phyloP scores from a whole-genome alignment of 108 stramenopile genomes.

The Nannochloropsis granulata region DNA sequence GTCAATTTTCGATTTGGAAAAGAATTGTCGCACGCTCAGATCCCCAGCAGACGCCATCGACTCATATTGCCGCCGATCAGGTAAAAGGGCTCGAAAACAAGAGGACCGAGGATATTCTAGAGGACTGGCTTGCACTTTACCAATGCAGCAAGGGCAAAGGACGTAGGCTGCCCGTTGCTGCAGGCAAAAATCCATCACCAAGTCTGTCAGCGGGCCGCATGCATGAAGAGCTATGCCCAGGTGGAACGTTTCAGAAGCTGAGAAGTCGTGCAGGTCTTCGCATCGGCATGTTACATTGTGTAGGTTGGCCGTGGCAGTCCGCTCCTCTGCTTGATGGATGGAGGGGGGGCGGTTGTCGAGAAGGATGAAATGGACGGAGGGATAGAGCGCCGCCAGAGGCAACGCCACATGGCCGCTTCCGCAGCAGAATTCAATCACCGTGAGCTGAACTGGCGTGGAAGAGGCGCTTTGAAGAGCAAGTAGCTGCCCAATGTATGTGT shows the following conservation, averaged over 20 bases:
- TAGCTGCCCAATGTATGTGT: neutral
- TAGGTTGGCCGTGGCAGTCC: neutral
- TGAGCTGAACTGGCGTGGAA: neutral
- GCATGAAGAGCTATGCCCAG: neutral
- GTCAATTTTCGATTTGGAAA: neutral
- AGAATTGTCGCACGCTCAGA: neutral
- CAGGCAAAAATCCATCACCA: neutral
- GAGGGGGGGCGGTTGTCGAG: neutral
- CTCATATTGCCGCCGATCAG: neutral
- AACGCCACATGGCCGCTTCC: neutral
- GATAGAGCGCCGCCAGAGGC: neutral
- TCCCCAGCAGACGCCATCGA: neutral
- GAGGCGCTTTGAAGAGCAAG: neutral
- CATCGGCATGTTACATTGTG: neutral
- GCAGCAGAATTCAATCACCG: neutral
- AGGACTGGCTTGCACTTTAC: neutral
- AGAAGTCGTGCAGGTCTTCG: neutral
- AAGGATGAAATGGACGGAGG: neutral
- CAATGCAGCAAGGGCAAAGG: neutral
- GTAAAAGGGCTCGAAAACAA: neutral
- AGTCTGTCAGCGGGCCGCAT: neutral
- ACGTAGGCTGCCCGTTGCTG: neutral
- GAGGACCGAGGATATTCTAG: neutral
- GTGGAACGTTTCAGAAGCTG: neutral
- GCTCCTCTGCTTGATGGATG: neutral